Evolutionary conservation across 2,329 filamentous ascomycete species (phyloP).

Genomic region (Arthrobotrys pseudoclavata): DNA sequence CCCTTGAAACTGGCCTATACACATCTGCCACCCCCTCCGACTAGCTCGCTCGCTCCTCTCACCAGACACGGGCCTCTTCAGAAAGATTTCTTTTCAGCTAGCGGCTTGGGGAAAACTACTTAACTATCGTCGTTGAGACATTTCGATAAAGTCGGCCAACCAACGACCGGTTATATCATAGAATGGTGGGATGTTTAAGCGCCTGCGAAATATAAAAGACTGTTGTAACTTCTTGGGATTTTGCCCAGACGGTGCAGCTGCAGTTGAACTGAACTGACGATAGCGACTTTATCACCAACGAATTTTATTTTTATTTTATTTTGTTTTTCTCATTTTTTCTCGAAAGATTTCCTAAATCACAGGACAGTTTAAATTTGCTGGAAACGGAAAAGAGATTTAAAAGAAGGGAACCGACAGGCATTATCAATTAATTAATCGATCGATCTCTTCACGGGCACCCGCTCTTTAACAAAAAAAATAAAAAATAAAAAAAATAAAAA

Average conservation of each 20-base stretch:
- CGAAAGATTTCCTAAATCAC: constrained; percentile 17
- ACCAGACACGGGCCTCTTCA: constrained; percentile 6
- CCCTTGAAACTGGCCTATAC: constrained; percentile 51
- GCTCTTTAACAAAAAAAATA: not conserved
- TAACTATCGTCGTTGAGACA: constrained; percentile 28
- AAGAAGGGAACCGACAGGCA: not conserved
- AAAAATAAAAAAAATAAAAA: not conserved
- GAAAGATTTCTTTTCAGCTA: constrained; percentile 25
- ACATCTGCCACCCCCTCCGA: constrained; percentile 13
- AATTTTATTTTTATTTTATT: constrained; percentile 18
- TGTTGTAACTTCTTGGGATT: constrained; percentile 23
- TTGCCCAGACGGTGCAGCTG: constrained; percentile 8
- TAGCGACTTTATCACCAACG: not conserved
- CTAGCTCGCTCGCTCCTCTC: not conserved
- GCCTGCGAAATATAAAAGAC: constrained; percentile 24
- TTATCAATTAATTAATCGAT: constrained; percentile 7
- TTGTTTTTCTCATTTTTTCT: constrained; percentile 17
- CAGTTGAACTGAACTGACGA: constrained; percentile 10
- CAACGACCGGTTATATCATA: constrained; percentile 14
- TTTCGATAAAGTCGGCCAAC: constrained; percentile 28
- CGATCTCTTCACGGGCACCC: not conserved
- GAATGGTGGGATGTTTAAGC: constrained; percentile 26
- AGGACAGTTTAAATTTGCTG: not conserved
- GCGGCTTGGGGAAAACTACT: constrained; percentile 16
- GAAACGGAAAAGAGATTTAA: not conserved